These are phyloP conservation scores for Saturnispora ahearnii DNA, from an alignment of 805 yeast genomes.

Conservation along the genomic window DNA sequence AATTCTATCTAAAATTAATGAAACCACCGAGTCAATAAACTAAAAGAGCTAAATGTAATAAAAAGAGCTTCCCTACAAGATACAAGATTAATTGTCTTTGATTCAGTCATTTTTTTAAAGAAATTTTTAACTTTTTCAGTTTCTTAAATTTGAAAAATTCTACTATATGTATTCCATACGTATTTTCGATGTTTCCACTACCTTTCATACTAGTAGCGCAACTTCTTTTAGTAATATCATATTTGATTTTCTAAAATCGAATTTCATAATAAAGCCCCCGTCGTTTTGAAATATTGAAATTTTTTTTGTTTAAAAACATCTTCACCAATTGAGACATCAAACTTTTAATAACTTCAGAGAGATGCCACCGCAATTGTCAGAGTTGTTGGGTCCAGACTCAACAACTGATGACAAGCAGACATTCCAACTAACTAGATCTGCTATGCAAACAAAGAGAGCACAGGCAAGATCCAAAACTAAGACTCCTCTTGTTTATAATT, in stretches of 20 bases:
- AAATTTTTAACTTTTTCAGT: too few relatives aligned
- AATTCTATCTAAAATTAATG: too few relatives aligned
- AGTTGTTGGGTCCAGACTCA: conserved; percentile 2
- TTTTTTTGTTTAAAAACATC: not conserved
- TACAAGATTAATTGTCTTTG: too few relatives aligned
- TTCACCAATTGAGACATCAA: not conserved
- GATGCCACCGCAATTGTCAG: conserved; percentile 6
- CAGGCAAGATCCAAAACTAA: conserved; percentile 13
- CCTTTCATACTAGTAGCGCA: too few relatives aligned
- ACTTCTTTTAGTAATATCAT: not conserved
- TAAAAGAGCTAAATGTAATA: too few relatives aligned
- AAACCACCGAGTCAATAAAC: too few relatives aligned
- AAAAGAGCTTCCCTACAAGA: too few relatives aligned
- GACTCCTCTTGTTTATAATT: conserved; percentile 4
- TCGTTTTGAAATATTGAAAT: not conserved
- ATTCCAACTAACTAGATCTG: conserved; percentile 11
- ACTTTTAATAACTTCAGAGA: not conserved
- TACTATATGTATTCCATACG: too few relatives aligned
- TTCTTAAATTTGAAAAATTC: too few relatives aligned
- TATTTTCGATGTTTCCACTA: too few relatives aligned
- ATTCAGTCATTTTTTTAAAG: too few relatives aligned
- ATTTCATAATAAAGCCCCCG: not conserved
- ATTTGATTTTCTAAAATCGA: not conserved
- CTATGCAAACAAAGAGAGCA: conserved; percentile 24
- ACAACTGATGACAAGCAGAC: not conserved